Conservation (phyloP, 2,329 filamentous ascomycete species). For the Nectriaceae sp. region DNA sequence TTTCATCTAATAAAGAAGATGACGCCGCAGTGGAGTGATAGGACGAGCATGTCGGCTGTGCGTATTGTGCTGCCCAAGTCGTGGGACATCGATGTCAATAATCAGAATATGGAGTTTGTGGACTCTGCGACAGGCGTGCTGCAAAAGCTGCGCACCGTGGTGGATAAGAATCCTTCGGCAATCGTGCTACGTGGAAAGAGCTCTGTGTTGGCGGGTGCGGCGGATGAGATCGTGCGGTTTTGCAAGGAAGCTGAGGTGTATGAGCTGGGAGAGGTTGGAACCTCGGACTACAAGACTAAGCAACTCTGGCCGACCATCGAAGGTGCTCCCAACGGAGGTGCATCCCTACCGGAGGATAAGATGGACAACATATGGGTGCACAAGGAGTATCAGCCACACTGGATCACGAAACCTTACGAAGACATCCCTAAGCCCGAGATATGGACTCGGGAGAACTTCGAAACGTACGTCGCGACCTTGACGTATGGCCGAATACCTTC, state of each 20-base stretch:
- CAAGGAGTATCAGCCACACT: slow-evolving; percentile 32
- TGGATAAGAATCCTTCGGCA: slow-evolving; percentile 35
- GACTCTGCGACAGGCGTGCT: slow-evolving; percentile 37
- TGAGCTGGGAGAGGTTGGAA: slow-evolving; percentile 37
- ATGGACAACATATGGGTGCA: slow-evolving; percentile 36
- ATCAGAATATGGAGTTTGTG: slow-evolving; percentile 35
- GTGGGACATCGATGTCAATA: slow-evolving; percentile 37
- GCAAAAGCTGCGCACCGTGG: slow-evolving; percentile 34
- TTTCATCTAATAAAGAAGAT: slow-evolving; percentile 39
- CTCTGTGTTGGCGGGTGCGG: slow-evolving; percentile 33
- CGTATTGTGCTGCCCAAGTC: slow-evolving; percentile 37
- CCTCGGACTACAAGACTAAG: slow-evolving; percentile 36
- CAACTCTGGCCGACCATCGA: slow-evolving; percentile 40
- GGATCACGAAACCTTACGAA: slow-evolving; percentile 38
- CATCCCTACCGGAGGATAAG: slow-evolving; percentile 21
- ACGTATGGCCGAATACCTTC: slow-evolving; percentile 38
- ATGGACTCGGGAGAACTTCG: slow-evolving; percentile 46
- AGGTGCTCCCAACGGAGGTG: slow-evolving; percentile 26
- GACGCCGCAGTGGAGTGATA: slow-evolving; percentile 36
- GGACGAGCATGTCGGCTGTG: slow-evolving; percentile 37
- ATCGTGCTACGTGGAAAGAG: slow-evolving; percentile 36
- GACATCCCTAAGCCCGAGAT: slow-evolving; percentile 38
- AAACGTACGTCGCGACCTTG: slow-evolving; percentile 45
- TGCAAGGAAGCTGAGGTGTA: slow-evolving; percentile 36
- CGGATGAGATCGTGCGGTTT: slow-evolving; percentile 34